Evolutionary conservation across 139 green algal genomes (phyloP), one percentile per base, ranked within the genome.

Genomic region (Chloropicon primus): DNA sequence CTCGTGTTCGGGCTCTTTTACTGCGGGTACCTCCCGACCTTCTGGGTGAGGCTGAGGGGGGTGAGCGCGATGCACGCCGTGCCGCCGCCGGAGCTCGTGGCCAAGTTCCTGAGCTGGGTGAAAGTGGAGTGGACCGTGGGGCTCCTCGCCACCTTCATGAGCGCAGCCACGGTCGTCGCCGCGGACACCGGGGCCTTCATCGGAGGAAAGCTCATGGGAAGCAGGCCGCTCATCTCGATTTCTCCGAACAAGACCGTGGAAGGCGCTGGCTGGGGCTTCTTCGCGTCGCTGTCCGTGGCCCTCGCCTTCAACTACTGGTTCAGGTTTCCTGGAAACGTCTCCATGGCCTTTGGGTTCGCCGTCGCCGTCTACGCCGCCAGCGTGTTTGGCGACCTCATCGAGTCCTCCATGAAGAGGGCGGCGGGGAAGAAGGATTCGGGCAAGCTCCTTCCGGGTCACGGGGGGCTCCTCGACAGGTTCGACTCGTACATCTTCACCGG

Each of bases 401-500:
- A 99, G 85, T 93, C 83, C 2, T 91, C 96, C 77, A 96, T 99
- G 84, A 99, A 99, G 88, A 87, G 96, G 1, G 93, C 98, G 25
- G 96, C 96, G 10, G 93, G 91, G 41, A 84, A 98, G 74, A 99
- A 99, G 88, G 22, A 82, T 3, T 80, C 73, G 2, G 91, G 92
- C 29, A 86, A 94, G 80, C 83, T 99, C 1, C 97, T 99, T 76
- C 95, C 95, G 1, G 95, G 95, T 2, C 95, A 99, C 83, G 95
- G 94, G 29, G 94, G 94, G 17, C 83, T 98, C 74, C 85, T 98
- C 72, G 94, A 98, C 83, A 87, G 94, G 17, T 90, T 97, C 26
- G 94, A 99, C 87, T 91, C 80, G 72, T 99, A 99, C 87, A 91
- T 99, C 22, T 99, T 99, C 87, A 96, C 90, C 1, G 95, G 93